Base-by-base conservation (phyloP, 2,329 filamentous ascomycete species). In the Ramichloridium luteum region DNA sequence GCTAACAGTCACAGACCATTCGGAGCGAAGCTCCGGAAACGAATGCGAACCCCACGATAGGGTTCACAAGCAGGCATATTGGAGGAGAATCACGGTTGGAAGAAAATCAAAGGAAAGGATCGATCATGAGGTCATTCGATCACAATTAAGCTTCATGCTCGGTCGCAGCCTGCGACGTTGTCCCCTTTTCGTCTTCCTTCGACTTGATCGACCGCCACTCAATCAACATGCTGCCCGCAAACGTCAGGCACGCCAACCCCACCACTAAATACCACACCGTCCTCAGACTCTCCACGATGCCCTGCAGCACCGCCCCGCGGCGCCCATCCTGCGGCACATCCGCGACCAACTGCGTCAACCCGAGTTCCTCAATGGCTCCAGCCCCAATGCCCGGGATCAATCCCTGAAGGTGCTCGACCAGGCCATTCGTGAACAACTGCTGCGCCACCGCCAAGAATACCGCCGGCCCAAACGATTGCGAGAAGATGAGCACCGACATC, bases 401-500 rank as follows among this genome's bases (percentile, higher is more conserved):
- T 13, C 31, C 12, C 6, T 38, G 11, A 22, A 46, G 20, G 20
- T 43, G 40, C 6, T 12, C 13, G 3, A 31, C 25, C 12, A 48
- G 31, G 4, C 37, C 34, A 28, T 35, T 39, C 9, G 36, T 41
- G 27, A 49, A 45, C 9, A 49, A 37, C 6, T 30, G 31, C 27
- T 49, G 43, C 6, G 40, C 45, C n/a, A 42, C 31, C 4, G 36
- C 15, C 2, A 45, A 15, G 25, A 36, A 37, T 3, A 47, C 16
- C 12, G 43, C 39, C 2, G 45, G 37, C 5, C 45, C 45, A 25
- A 47, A 41, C n/a, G 27, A 28, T 18, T 40, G 39, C 3, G 36
- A 51, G 25, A 59, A 57, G n/a, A 54, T 38, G 12, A 58, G 49
- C 6, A 56, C 43, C 0, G 49, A 43, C 4, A 48, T 44, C 4